Base-by-base conservation (phyloP, 768 basidiomycete genomes). In the Cystobasidium tubakii region DNA sequence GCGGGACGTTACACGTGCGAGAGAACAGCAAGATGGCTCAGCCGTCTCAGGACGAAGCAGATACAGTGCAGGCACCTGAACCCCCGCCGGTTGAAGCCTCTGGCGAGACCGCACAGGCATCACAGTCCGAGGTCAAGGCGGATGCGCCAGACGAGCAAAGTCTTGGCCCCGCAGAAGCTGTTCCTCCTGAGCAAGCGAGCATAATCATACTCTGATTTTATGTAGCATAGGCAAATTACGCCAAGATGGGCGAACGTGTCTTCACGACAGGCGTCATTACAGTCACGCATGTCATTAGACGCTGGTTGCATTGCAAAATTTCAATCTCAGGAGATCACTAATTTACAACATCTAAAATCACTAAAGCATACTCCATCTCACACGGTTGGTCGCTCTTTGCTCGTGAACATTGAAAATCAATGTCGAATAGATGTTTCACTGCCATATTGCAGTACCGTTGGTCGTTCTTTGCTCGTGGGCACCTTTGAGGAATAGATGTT, bases 391-490 rank as follows among this genome's bases (percentile, higher is more conserved):
- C 46, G 46, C 46, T 9, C 46, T 50, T 50, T 50, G 46, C 46
- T 50, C 21, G 46, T 39, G 15, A 15, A 15, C 46, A 9, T 9
- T 3, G 15, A 50, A 50, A 50, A 50, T 21, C n/a, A 6, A 9
- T 50, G 15, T 9, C n/a, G 15, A n/a, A 12, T 50, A 50, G 46
- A 50, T 50, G 21, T 50, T 50, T 50, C n/a, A 50, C 46, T 50
- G 46, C 46, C 46, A 15, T 50, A 42, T 17, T 15, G 12, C 46
- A 50, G 46, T n/a, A n/a, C 21, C 46, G 46, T 50, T 50, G 46
- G 46, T 50, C 46, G 46, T 50, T 50, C 46, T 50, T 50, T 50
- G 46, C 46, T 50, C 21, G 46, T 50, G 21, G n/a, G 46, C 46
- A 39, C 15, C 15, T 19, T 50, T 50, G 3, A 9, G 4, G 12